Evolutionary conservation across 176 grass and related monocot genomes (phyloP), one percentile per base, ranked within the genome.

Genomic region (Avena insularis): DNA sequence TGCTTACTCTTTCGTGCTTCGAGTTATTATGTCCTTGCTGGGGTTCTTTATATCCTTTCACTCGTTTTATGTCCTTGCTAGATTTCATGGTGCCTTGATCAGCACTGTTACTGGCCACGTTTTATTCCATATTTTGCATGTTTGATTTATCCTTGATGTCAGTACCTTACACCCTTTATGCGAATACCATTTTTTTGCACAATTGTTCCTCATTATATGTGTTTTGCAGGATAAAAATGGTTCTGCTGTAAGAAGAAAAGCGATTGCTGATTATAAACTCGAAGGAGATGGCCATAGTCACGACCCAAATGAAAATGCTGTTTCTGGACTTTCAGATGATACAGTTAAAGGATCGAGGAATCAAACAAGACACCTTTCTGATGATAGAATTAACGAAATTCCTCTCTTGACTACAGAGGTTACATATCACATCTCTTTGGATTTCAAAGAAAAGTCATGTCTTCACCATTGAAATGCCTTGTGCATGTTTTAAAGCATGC

Each of bases 321-420:
- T 79, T 84, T 92, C 88, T 11, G 82, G 79, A 80, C 88, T 92
- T 78, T 17, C 48, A 23, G 90, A 88, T 72, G 90, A 92, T 76
- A 80, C 82, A 87, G 35, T 49, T n/a, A 90, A 89, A 46, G 66
- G 40, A 84, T 20, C 82, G 54, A 88, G 19, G 35, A 90, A 69
- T 46, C 68, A 88, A 88, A 50, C 58, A 43, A 66, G 53, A 66
- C 66, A 19, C 56, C 23, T 93, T 45, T 80, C 91, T 76, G 82
- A 90, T 84, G 93, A 93, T 76, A 47, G 85, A 51, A 76, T 82
- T 68, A 90, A 93, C 68, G 87, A 93, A 82, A 77, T 89, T 70
- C 91, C 90, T 88, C 79, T 98, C 53, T 75, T 98, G 77, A 79
- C 93, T 86, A 75, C 87, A 6, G 95, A 97, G 92, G 95, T 97